Evolutionary conservation across 2,329 filamentous ascomycete genomes (phyloP).

Genomic region (Epichloe glyceriae): DNA sequence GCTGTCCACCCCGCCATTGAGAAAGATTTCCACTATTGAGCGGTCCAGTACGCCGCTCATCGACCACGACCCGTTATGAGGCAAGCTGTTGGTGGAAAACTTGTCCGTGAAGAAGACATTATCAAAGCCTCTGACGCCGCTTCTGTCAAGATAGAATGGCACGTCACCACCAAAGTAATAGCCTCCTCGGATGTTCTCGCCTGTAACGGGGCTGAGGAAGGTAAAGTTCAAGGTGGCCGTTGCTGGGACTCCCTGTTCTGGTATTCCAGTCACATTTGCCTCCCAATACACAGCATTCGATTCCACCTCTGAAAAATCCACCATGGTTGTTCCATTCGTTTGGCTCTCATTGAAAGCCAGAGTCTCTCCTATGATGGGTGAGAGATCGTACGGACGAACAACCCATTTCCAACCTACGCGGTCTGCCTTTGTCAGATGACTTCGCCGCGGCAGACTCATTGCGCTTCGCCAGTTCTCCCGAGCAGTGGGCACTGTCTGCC

Average conservation of each 20-base stretch:
- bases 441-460: conserved; percentile 28
- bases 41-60: conserved; percentile 22
- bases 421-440: conserved; percentile 37
- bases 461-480: conserved; percentile 19
- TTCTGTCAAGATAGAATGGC: conserved; percentile 18
- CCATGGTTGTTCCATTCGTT: conserved; percentile 32
- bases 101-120: conserved; percentile 21
- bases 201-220: conserved; percentile 12
- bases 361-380: conserved; percentile 29
- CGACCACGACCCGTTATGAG: conserved; percentile 12
- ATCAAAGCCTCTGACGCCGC: conserved; percentile 16
- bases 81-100: conserved; percentile 12
- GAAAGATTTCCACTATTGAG: conserved; percentile 22
- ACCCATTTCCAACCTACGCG: conserved; percentile 39
- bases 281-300: conserved; percentile 42
- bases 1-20: conserved; percentile 21
- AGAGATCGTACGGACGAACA: conserved; percentile 34
- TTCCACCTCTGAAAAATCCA: conserved; percentile 36
- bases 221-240: conserved; percentile 18
- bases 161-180: conserved; percentile 15
- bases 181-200: conserved; percentile 15
- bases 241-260: conserved; percentile 7
- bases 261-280: conserved; percentile 33
- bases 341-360: conserved; percentile 30
- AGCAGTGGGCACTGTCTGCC: conserved; percentile 17